phyloP scores from a whole-genome alignment of 805 yeast species.

The Kodamaea neixiangensis region DNA sequence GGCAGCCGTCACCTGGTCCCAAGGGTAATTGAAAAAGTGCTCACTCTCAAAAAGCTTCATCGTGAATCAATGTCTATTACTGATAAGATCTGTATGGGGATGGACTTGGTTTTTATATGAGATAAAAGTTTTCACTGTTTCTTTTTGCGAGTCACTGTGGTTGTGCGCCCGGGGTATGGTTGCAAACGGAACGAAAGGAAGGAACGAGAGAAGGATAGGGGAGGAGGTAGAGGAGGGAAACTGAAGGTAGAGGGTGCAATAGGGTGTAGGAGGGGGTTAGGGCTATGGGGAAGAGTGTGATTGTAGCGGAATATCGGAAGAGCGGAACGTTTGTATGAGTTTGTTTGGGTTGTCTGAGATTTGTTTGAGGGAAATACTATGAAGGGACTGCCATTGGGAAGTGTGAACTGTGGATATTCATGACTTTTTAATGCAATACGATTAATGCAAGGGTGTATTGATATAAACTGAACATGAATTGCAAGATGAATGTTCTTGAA shows the following conservation, averaged over 20 bases:
- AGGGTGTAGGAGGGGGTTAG: not conserved
- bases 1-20: conserved; percentile 95
- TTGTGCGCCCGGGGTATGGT: not conserved
- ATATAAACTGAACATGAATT: too few relatives aligned
- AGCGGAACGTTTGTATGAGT: too few relatives aligned
- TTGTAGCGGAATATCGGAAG: not conserved
- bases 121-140: conserved; percentile 2
- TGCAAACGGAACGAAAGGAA: not conserved
- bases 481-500: too few relatives aligned
- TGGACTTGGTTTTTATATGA: not conserved
- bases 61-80: not conserved
- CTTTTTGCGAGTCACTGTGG: not conserved
- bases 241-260: not conserved
- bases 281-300: not conserved
- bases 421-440: too few relatives aligned
- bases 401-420: too few relatives aligned
- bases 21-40: conserved; percentile 76
- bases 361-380: too few relatives aligned
- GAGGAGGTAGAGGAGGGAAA: not conserved
- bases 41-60: conserved; percentile 81
- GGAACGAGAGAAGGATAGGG: not conserved
- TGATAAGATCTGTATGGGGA: not conserved
- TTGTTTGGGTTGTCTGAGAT: too few relatives aligned
- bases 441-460: too few relatives aligned
- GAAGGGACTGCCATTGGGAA: too few relatives aligned